Evolutionary conservation across 2,329 filamentous ascomycete genomes (phyloP), one percentile per base, ranked within the genome.

Genomic region (Ilyonectria destructans): DNA sequence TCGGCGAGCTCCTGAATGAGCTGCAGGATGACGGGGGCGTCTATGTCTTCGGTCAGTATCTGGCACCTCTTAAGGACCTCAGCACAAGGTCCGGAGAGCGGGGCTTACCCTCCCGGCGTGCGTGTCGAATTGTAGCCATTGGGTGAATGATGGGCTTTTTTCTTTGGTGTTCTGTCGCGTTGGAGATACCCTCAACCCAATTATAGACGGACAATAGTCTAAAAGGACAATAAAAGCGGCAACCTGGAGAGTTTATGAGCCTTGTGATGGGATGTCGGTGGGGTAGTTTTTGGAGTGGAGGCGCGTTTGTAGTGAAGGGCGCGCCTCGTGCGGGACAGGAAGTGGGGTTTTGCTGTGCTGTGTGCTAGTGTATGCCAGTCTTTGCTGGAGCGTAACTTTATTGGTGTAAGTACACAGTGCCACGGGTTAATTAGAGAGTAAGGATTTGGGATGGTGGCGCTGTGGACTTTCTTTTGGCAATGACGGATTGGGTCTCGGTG

Each of bases 1-100:
- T 91, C 89, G 73, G 96, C 96, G 9, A 98, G 90, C 78, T 95
- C 96, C 62, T 90, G 88, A 82, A 98, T 95, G 77, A 98, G 86
- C 72, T 86, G 82, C 29, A 97, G 89, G 80, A 98, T 97, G n/a
- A 86, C 85, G 26, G 91, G 89, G 65, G 97, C 89, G 77, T 98
- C 96, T 97, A 71, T 17, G 69, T 43, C 17, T 43, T 4, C 29
- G 10, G 58, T 71, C 54, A 71, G 65, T 45, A 64, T 62, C 46
- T 58, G 62, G 56, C 62, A 59, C 40, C 43, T 63, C 23, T n/a
- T 13, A 17, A 5, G 31, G 31, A 54, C 31, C 31, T 13, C 9
- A 9, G 10, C 13, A 17, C 13, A 26, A 15, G 9, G 21, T 33
- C n/a, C 49, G 35, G 21, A 35, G 6, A 8, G 57, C 26, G 55